Evolutionary conservation across 129 eudicot genomes (phyloP).

Genomic region (Mikania micrantha): DNA sequence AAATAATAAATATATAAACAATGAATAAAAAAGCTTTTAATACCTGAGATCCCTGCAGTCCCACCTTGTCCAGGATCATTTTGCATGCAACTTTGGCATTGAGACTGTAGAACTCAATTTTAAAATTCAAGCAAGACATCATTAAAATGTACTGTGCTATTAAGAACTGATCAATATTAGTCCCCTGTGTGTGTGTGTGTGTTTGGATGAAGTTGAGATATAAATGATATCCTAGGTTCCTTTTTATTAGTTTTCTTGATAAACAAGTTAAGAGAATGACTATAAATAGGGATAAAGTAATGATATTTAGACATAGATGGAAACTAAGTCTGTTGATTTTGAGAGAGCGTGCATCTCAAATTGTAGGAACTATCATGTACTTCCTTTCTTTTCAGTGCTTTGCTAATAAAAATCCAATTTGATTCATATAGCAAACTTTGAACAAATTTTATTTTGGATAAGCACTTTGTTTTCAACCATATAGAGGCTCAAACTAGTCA

Average conservation of each 20-base stretch:
- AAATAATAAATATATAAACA: background rate
- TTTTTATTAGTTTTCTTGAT: background rate
- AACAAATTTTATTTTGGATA: background rate
- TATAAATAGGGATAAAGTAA: background rate
- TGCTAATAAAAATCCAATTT: background rate
- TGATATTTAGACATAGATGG: background rate
- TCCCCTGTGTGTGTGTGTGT: too few species aligned
- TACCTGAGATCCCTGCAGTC: conserved; percentile 82
- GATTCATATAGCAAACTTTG: background rate
- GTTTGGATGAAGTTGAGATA: too few species aligned
- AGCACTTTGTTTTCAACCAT: background rate
- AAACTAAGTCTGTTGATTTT: background rate
- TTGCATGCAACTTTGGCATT: conserved; percentile 67
- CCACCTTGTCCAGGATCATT: conserved; percentile 70
- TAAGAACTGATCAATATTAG: background rate
- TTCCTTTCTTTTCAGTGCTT: background rate
- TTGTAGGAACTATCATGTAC: background rate
- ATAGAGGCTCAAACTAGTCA: background rate
- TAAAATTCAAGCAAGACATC: background rate
- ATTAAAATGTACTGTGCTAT: too few species aligned
- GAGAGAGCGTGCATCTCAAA: background rate
- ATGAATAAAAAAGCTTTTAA: background rate
- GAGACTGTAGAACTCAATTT: conserved; percentile 29
- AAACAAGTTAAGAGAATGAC: background rate
- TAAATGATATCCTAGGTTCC: too few species aligned